Evolutionary conservation across 345 rosid species (phyloP).

Genomic region (Populus deltoides): DNA sequence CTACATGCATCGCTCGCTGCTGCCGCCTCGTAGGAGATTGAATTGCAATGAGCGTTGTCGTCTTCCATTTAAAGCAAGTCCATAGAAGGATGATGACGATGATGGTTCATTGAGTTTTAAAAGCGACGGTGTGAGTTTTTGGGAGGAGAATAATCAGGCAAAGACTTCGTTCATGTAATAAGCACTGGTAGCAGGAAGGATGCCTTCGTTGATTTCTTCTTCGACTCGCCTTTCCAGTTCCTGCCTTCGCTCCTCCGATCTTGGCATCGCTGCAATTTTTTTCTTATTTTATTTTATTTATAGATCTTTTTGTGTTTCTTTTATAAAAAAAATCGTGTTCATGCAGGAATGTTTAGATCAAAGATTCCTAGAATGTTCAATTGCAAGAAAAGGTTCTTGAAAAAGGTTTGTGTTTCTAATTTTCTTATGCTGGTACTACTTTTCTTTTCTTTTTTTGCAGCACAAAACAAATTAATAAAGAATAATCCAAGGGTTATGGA

Average conservation of each 20-base stretch:
- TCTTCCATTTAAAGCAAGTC: constrained; percentile 21
- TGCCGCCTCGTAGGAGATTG: neutral
- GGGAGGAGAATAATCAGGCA: constrained; percentile 8
- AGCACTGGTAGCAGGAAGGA: constrained; percentile 82
- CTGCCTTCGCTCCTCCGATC: constrained; percentile 55
- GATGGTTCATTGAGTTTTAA: neutral
- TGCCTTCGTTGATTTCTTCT: constrained; percentile 69
- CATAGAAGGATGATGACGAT: constrained; percentile 5
- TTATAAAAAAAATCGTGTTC: neutral
- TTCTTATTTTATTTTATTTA: neutral
- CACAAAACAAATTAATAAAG: constrained; percentile 6
- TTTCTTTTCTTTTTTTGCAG: constrained; percentile 38
- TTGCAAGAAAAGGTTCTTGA: constrained; percentile 54
- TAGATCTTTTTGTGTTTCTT: neutral
- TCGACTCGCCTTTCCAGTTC: constrained; percentile 55
- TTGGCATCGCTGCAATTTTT: constrained; percentile 45
- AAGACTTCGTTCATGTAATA: constrained; percentile 52
- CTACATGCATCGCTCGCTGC: neutral
- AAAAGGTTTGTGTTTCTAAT: constrained; percentile 38
- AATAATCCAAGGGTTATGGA: constrained; percentile 42
- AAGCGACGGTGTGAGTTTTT: constrained; percentile 3
- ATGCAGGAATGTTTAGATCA: constrained; percentile 56
- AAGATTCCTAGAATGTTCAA: constrained; percentile 44
- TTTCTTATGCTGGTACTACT: neutral
- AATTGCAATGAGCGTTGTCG: neutral